These are phyloP conservation scores for Knoxia roxburghii DNA, from an alignment of 257 asterid species.

Conservation along the genomic window DNA sequence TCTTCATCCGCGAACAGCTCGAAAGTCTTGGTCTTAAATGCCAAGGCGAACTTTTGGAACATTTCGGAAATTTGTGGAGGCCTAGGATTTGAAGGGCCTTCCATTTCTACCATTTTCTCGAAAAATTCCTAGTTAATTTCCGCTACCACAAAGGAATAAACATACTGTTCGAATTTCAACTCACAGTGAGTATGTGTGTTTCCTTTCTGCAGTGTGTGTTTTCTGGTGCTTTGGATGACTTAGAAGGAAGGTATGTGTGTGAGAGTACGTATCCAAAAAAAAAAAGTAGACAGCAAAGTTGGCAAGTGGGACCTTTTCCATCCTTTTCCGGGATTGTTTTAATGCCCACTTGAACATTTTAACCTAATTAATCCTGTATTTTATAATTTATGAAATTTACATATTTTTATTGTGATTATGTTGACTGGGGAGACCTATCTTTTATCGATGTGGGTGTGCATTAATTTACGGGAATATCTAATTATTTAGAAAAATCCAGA, in stretches of 20 bases:
- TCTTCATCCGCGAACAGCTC: conserved; percentile 70
- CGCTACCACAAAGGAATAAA: background rate
- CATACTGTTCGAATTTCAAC: background rate
- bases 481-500: too few species aligned
- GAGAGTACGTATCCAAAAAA: conserved; percentile 5
- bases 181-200: background rate
- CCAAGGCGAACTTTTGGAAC: conserved; percentile 87
- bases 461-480: too few species aligned
- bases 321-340: background rate
- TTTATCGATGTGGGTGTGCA: too few species aligned
- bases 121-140: conserved; percentile 9
- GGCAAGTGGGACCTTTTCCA: conserved; percentile 21
- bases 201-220: background rate
- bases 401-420: background rate
- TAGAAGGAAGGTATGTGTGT: conserved; percentile 72
- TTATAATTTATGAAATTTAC: too few species aligned
- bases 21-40: conserved; percentile 81
- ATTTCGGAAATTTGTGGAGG: conserved; percentile 77
- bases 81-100: conserved; percentile 40
- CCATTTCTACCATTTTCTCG: conserved; percentile 53
- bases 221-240: conserved; percentile 56
- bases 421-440: background rate
- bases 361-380: background rate
- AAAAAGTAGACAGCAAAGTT: conserved; percentile 5
- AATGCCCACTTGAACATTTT: background rate